Evolutionary conservation across 192 early-diverging fungal genomes (phyloP).

Genomic region (Glomus cerebriforme): DNA sequence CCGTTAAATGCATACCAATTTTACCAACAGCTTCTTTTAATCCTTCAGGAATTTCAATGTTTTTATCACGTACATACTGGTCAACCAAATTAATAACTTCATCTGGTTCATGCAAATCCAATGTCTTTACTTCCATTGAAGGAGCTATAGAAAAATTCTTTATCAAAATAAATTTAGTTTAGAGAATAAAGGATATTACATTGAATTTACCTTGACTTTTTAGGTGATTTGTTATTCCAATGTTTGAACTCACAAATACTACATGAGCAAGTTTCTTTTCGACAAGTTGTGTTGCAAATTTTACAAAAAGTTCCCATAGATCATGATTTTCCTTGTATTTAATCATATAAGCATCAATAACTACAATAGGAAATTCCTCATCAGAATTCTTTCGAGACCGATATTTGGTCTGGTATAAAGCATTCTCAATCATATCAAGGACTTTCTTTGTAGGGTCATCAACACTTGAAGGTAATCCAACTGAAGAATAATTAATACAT

Average conservation of each 20-base stretch:
- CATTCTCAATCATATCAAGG: conserved; percentile 75
- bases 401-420: conserved; percentile 50
- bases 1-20: conserved; percentile 90
- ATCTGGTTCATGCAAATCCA: conserved; percentile 72
- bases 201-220: conserved; percentile 57
- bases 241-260: conserved; percentile 81
- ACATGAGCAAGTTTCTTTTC: conserved; percentile 90
- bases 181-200: neutral
- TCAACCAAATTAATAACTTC: conserved; percentile 66
- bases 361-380: conserved; percentile 76
- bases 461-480: conserved; percentile 74
- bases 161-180: neutral
- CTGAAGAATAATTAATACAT: neutral
- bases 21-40: conserved; percentile 57
- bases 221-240: conserved; percentile 63
- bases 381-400: neutral
- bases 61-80: conserved; percentile 45
- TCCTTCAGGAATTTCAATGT: conserved; percentile 33
- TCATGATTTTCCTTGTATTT: conserved; percentile 66
- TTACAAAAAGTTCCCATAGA: conserved; percentile 72
- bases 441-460: conserved; percentile 82
- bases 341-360: conserved; percentile 85
- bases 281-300: conserved; percentile 80
- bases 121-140: conserved; percentile 55
- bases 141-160: conserved; percentile 46